Percentiles rank a stretch among this genome's conserved stretches.
Conservation (phyloP, 192 early-diverging fungal genomes). For the Mortierella hygrophila region DNA sequence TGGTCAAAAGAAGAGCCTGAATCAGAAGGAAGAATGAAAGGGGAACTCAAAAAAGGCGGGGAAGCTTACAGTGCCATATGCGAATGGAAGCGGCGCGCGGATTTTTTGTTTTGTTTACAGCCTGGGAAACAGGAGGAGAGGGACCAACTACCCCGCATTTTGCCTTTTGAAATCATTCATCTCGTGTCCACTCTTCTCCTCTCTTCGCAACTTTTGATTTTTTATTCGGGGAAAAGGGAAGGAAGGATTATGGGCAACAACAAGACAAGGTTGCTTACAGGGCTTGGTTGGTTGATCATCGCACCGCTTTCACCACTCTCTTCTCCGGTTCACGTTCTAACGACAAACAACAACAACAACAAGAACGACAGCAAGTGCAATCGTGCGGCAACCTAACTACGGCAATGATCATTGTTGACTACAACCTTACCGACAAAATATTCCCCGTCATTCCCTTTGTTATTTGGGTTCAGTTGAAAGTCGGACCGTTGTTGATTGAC, state of each 20-base stretch:
- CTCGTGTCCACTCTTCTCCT: background rate
- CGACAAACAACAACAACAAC: background rate
- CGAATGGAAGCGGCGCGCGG: background rate
- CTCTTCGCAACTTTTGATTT: background rate
- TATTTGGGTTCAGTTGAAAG: background rate
- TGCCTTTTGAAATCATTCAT: constrained; percentile 24
- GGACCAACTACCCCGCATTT: constrained; percentile 41
- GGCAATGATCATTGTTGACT: background rate
- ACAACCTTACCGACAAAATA: background rate
- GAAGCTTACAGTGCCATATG: constrained; percentile 14
- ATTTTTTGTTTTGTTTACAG: background rate
- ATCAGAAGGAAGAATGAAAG: background rate
- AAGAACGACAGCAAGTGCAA: background rate
- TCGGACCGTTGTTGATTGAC: background rate
- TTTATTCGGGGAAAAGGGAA: background rate
- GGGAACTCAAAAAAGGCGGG: constrained; percentile 35
- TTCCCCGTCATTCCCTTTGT: background rate
- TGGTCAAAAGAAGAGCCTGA: background rate
- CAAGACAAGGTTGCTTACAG: constrained; percentile 2
- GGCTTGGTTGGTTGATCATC: background rate
- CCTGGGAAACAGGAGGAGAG: background rate
- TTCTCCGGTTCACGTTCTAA: background rate
- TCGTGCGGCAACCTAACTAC: background rate
- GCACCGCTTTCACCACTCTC: background rate
- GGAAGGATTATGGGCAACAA: background rate